Base-by-base conservation (phyloP, 2,329 filamentous ascomycete species). In the Thyridium curvatum region DNA sequence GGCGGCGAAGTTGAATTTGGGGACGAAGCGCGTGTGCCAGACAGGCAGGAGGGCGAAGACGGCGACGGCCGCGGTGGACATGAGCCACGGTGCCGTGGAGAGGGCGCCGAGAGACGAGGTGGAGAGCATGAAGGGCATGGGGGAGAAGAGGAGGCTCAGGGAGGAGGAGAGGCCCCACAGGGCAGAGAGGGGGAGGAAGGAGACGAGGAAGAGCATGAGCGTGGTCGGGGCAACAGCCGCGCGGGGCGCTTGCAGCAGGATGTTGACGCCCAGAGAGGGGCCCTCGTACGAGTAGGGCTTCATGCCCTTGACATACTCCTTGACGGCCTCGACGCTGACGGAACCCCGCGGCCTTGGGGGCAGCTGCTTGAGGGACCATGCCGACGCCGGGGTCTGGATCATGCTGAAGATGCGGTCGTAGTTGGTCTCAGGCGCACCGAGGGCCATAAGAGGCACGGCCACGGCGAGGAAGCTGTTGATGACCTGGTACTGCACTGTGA, bases 341-440 rank as follows among this genome's bases (percentile, higher is more conserved):
- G 51, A 37, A 37, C 48, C 40, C 21, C 49, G 52, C 3, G 55
- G 53, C 13, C 46, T 44, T 28, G 49, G 45, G 1, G 51, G 54
- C n/a, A 53, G 43, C 12, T 49, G 51, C 35, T 53, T 43, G 40
- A 50, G 45, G 39, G 51, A 51, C 44, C 43, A 53, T 1, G 49
- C 48, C 4, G 58, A 56, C 2, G 42, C 39, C 3, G 56, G 53
- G 5, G 52, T 54, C 38, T 45, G 42, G 31, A 45, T 41, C 28
- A 40, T 43, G n/a, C 47, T 41, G 28, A 52, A 56, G 12, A 62
- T 52, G 8, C 72, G 66, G 42, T 71, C 62, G 48, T 70, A 79
- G 3, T 62, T 56, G 0, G 74, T 76, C 54, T 80, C 76, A 2
- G 74, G 72, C 0, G 62, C 63, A 4, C 61, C 66, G 3, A 79